Base-by-base conservation (phyloP, 805 yeast species). In the Sugiyamaella lignohabitans region DNA sequence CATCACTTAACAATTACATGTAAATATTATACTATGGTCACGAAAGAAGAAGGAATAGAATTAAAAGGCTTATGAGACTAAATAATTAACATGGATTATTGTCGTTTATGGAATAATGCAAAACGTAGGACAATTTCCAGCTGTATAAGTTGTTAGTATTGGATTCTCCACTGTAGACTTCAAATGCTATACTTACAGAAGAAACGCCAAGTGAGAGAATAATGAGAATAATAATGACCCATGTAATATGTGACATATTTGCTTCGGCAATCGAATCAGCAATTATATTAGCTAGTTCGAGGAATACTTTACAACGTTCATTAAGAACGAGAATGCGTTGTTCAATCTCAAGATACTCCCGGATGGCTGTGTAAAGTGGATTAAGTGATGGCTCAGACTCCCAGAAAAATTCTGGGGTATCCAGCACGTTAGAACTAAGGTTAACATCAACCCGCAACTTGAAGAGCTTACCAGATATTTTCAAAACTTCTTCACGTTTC, bases 351-450 rank as follows among this genome's bases (percentile, higher is more conserved):
- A 93, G 68, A 59, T 93, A 93, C 53, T 93, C 96, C 49, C 96
- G 69, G 47, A 89, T 81, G 1, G 97, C 97, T 30, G 74, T 73
- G 64, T 93, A 93, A 37, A 93, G 69, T 2, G 98, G 98, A 62
- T 91, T 95, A 54, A 93, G 73, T 34, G 95, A 89, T 3, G 98
- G 98, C 66, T 93, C 98, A 52, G 68, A 66, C 24, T 89, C 85
- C 98, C 98, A 93, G 64, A 93, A 93, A 60, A 87, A 88, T 52
- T 87, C 96, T 0, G 98, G 98, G 0, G 96, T 88, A 59, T 93
- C 98, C 45, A 93, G 71, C 19, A 93, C 88, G 53, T 86, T 86
- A 8, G 96, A 86, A 3, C 91, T 82, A 42, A 93, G 68, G 61
- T 93, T 93, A 3, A 93, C 97, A 64, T 93, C 98, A 11, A 89